Percentiles rank a stretch among this genome's conserved stretches.
These are phyloP conservation scores for Oidium heveae DNA, from an alignment of 2,329 filamentous ascomycete species.

Conservation along the genomic window DNA sequence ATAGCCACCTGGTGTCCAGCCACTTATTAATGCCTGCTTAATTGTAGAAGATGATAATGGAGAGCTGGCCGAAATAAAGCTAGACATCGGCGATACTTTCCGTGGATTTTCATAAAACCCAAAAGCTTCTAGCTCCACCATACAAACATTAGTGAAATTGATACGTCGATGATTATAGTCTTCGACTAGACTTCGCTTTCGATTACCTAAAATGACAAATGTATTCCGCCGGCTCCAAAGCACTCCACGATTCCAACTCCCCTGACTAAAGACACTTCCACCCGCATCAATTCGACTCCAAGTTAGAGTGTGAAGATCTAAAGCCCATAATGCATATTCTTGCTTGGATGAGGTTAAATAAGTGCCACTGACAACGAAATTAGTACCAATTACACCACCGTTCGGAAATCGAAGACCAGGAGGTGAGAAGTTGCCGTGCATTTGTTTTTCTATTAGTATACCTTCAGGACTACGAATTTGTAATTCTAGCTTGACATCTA, in stretches of 20 bases:
- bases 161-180: constrained; percentile 96
- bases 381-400: constrained; percentile 79
- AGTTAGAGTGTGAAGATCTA: constrained; percentile 66
- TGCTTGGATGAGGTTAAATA: constrained; percentile 96
- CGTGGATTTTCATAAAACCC: constrained; percentile 91
- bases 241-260: constrained; percentile 91
- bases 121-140: constrained; percentile 93
- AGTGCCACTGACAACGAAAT: constrained; percentile 92
- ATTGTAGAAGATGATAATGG: constrained; percentile 31
- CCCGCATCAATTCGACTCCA: constrained; percentile 95
- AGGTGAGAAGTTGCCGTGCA: constrained; percentile 68
- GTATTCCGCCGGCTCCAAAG: constrained; percentile 84
- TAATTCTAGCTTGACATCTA: constrained; percentile 87
- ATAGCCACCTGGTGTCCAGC: constrained; percentile 48
- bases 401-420: constrained; percentile 89
- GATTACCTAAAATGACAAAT: constrained; percentile 84
- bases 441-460: constrained; percentile 59
- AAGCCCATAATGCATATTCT: constrained; percentile 89
- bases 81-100: constrained; percentile 50
- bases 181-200: constrained; percentile 79
- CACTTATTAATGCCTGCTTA: constrained; percentile 22
- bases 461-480: constrained; percentile 74
- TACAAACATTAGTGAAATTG: constrained; percentile 89
- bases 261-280: constrained; percentile 80
- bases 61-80: constrained; percentile 62